Evolutionary conservation across 345 rosid genomes (phyloP), one percentile per base, ranked within the genome.

Genomic region (Syzygium aromaticum): DNA sequence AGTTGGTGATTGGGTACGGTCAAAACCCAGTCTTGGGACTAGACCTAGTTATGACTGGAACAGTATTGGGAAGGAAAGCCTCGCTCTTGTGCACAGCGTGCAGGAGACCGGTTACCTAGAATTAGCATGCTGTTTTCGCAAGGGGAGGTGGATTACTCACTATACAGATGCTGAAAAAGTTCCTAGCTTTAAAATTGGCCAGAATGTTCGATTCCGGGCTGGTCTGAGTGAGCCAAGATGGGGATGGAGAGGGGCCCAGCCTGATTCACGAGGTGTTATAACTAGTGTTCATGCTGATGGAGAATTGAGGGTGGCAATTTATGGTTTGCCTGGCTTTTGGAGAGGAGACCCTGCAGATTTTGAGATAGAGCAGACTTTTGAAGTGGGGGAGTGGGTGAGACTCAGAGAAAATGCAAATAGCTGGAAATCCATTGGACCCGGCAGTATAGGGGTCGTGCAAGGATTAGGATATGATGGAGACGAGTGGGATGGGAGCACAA

Each of bases 1-100:
- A 92, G 99, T 95, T 83, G 98, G 99, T 92, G 99, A 98, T 85
- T 98, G 99, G 99, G 99, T 98, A 64, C 98, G 95, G 85, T 96
- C 98, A 85, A 98, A 94, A 88, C 98, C 98, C 30, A 93, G 97
- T 88, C 91, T 98, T 84, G 99, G 99, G 86, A 91, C 87, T 84
- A 95, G 99, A 91, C 99, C 98, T 80, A 96, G 98, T 89, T 98
- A 96, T 90, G 99, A 98, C 89, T 96, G 98, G 99, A 95, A 92
- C 89, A 93, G 89, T 84, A 92, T 95, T 67, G 99, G 98, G 86
- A 98, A 94, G 91, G 98, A 98, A 90, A 91, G 95, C 88, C 89
- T 96, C 85, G 99, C 99, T n/a, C 94, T 98, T 56, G 98, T 96
- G 87, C 98, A 98, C 86, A 94, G 98, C 86, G 91, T 98, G 86